Percentiles rank a stretch among this genome's conserved stretches.
These are phyloP conservation scores for Aphanocladium album DNA, from an alignment of 2,329 filamentous ascomycete species.

Conservation along the genomic window DNA sequence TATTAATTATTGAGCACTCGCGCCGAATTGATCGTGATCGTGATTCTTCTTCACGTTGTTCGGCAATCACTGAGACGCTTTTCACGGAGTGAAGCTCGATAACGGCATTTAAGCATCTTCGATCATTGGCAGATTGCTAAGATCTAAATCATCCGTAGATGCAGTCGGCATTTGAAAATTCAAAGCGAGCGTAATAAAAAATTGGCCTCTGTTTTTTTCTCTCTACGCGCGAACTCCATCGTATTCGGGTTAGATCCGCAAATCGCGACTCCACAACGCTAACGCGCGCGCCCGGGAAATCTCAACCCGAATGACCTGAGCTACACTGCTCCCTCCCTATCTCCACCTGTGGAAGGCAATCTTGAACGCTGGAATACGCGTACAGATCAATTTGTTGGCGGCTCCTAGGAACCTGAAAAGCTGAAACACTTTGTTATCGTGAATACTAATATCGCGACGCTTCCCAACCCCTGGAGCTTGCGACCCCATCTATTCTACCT, in stretches of 20 bases:
- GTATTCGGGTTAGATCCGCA: not conserved
- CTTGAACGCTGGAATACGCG: constrained; percentile 1
- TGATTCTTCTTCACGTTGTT: no score
- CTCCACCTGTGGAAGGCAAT: not conserved
- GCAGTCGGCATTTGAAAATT: no score
- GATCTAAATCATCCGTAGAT: no score
- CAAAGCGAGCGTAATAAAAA: no score
- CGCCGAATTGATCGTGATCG: no score
- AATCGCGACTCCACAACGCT: constrained; percentile 1
- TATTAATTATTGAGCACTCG: not conserved
- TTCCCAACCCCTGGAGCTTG: not conserved
- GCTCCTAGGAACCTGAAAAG: not conserved
- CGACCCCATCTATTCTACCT: not conserved
- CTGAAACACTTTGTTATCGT: not conserved
- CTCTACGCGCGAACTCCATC: not conserved
- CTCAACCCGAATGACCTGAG: constrained; percentile 6
- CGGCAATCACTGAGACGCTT: no score
- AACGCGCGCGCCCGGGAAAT: constrained; percentile 5
- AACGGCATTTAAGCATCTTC: no score
- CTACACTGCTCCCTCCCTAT: not conserved
- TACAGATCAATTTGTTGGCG: not conserved
- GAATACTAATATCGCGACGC: not conserved
- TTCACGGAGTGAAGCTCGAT: no score
- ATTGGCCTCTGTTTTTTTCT: no score
- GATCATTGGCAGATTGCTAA: no score